A percentile compares a stretch with the other conserved stretches of the same genome.
Evolutionary conservation across 1,284 basidiomycete species (phyloP).

Genomic region (Porodaedalea pini): DNA sequence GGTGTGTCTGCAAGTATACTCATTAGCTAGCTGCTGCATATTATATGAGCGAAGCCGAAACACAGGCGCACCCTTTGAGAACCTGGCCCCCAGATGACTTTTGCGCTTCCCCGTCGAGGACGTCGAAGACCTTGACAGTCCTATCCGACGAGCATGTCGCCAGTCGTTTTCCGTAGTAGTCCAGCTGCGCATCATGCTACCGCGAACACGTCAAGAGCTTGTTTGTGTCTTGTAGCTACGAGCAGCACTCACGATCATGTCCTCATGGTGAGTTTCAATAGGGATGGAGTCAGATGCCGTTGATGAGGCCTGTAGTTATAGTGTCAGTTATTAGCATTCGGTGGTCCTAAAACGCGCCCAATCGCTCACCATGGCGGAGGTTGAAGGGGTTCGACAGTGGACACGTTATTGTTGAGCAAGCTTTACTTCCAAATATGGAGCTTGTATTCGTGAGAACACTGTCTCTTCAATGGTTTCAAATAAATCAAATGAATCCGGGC

Average conservation of each 20-base stretch:
- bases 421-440: background rate
- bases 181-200: conserved; percentile 95
- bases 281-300: conserved; percentile 65
- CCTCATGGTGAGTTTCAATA: conserved; percentile 90
- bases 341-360: background rate
- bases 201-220: background rate
- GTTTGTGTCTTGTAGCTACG: conserved; percentile 5
- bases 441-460: conserved; percentile 3
- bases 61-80: conserved; percentile 71
- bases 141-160: conserved; percentile 97
- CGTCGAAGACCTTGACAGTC: conserved; percentile 94
- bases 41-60: background rate
- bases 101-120: conserved; percentile 81
- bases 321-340: background rate
- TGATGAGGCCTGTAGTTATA: conserved; percentile 42
- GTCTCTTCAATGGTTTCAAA: no score
- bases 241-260: conserved; percentile 79
- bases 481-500: no score
- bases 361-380: background rate
- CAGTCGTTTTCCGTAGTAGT: conserved; percentile 95
- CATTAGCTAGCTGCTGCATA: background rate
- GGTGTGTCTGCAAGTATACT: conserved; percentile 64
- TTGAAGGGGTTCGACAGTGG: background rate
- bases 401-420: background rate
- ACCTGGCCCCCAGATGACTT: conserved; percentile 66